phyloP scores from a whole-genome alignment of 306 rosid genomes.

The Senna siamea region DNA sequence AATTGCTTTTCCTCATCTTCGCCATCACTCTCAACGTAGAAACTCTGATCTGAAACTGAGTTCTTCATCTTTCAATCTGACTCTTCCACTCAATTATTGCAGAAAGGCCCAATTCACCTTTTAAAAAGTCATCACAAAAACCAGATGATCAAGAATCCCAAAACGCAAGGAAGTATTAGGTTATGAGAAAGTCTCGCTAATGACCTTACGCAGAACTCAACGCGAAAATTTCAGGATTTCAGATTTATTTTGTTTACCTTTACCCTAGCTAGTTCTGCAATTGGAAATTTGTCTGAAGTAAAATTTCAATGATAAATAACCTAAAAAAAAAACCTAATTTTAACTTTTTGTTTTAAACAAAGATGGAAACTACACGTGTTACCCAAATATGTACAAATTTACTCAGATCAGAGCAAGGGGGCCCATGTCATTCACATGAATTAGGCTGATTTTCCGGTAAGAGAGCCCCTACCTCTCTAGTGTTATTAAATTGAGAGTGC shows the following conservation, averaged over 20 bases:
- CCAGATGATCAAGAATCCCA: conserved; percentile 11
- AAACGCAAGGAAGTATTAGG: background rate
- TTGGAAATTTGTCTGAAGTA: background rate
- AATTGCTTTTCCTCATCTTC: conserved; percentile 64
- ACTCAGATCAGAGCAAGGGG: background rate
- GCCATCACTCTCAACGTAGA: conserved; percentile 69
- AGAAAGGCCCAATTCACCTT: background rate
- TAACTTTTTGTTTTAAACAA: background rate
- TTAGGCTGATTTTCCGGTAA: background rate
- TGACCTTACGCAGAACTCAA: background rate
- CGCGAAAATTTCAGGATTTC: background rate
- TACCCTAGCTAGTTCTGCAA: background rate
- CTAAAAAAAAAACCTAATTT: background rate
- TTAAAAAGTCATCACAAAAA: background rate
- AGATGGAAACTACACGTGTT: background rate
- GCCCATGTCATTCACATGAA: background rate
- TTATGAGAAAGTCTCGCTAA: background rate
- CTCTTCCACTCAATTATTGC: conserved; percentile 23
- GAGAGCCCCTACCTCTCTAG: too few species aligned
- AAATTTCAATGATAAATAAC: background rate
- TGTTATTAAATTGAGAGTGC: background rate
- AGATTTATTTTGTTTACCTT: background rate
- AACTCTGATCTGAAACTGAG: conserved; percentile 63
- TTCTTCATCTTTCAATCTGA: conserved; percentile 58
- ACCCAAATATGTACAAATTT: background rate